Evolutionary conservation across 2,329 filamentous ascomycete genomes (phyloP), one percentile per base, ranked within the genome.

Genomic region (Penicillium vulpinum): DNA sequence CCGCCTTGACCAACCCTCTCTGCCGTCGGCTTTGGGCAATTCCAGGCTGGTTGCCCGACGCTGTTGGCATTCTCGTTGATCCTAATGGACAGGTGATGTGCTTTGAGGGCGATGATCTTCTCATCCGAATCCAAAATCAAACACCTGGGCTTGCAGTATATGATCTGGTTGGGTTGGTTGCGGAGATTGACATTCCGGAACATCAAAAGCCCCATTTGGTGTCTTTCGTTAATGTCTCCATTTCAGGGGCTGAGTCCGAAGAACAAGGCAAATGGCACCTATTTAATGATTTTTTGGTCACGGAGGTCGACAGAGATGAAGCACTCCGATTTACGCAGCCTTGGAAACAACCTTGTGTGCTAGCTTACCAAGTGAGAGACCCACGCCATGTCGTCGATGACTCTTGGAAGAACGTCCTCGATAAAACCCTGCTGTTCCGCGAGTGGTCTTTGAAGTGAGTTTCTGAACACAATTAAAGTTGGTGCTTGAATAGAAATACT

Each of bases 251-350:
- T 7, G 62, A 73, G 31, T 72, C 83, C 0, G 81, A 85, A 1
- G 79, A 78, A 4, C 82, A 86, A 61, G 88, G 85, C 67, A 88
- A 88, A 65, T 99, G 95, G 95, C 91, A 97, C 75, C 77, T 99
- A 1, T 97, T 99, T 78, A 99, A 99, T 66, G 94, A 99, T 75
- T 99, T 99, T 68, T 77, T 96, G 35, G 95, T 99, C 22, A 86
- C 90, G 13, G 87, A 88, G 10, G 85, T 96, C 16, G 85, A 88
- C 31, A 83, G 85, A 28, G 88, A 92, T 59, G 93, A 99, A 71
- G 95, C 93, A 0, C 80, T 97, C 18, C 87, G 88, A 24, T 99
- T 97, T 74, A 92, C 93, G 60, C 86, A 91, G 4, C 83, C 87
- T 18, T 99, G 94, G 94, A 99, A 97, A 77, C 82, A 91, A 48